Conservation (phyloP, 1,284 basidiomycete genomes). For the Fistulinella cinereoalba region DNA sequence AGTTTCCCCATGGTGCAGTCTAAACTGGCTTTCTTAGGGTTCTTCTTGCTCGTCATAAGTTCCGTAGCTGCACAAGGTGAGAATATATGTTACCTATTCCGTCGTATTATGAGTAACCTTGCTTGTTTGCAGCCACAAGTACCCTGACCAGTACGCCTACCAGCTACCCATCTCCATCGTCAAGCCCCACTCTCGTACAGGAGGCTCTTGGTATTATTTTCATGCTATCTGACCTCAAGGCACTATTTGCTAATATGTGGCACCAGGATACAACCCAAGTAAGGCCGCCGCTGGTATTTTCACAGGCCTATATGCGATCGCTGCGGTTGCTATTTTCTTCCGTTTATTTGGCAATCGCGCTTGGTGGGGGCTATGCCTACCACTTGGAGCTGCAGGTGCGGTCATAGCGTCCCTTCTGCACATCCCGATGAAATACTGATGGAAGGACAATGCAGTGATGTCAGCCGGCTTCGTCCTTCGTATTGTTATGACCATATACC, state of each 20-base stretch:
- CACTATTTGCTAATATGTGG: background rate
- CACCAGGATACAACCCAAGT: constrained; percentile 23
- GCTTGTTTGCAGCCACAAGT: constrained; percentile 5
- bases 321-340: constrained; percentile 11
- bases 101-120: background rate
- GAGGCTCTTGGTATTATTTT: background rate
- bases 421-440: background rate
- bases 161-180: constrained; percentile 2
- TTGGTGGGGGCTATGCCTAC: constrained; percentile 34
- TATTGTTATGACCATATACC: constrained; percentile 12
- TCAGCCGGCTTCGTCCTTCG: constrained; percentile 18
- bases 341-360: constrained; percentile 16
- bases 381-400: constrained; percentile 25
- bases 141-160: background rate
- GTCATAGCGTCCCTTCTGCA: background rate
- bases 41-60: background rate
- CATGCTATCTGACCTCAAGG: background rate
- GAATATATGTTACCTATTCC: background rate
- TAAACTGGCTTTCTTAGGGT: background rate
- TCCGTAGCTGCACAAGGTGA: constrained; percentile 11
- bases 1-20: background rate
- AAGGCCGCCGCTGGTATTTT: constrained; percentile 21
- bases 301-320: constrained; percentile 18
- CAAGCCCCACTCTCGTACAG: constrained; percentile 12
- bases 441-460: constrained; percentile 14